These are phyloP conservation scores for Auriscalpium orientale DNA, from an alignment of 768 basidiomycete genomes.

Conservation along the genomic window DNA sequence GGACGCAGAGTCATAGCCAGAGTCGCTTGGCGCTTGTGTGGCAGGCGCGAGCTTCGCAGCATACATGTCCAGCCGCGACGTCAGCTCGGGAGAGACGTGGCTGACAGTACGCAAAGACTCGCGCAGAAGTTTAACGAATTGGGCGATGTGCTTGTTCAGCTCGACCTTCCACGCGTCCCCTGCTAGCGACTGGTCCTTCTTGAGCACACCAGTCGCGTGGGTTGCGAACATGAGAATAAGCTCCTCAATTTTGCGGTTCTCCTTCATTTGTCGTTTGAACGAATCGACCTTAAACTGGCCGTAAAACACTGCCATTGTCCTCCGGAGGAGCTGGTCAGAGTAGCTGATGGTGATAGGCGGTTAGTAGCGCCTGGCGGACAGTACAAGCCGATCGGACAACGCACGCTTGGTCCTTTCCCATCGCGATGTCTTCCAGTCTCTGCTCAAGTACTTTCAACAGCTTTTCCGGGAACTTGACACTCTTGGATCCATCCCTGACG, in stretches of 20 bases:
- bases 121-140: slow-evolving; percentile 79
- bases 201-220: slow-evolving; percentile 77
- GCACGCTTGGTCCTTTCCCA: slow-evolving; percentile 86
- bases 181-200: slow-evolving; percentile 79
- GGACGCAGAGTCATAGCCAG: slow-evolving; percentile 60
- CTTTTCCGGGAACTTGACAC: slow-evolving; percentile 91
- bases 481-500: slow-evolving; percentile 63
- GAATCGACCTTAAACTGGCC: slow-evolving; percentile 79
- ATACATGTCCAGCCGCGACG: slow-evolving; percentile 77
- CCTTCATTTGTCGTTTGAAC: slow-evolving; percentile 88
- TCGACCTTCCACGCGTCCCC: slow-evolving; percentile 91
- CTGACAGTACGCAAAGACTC: slow-evolving; percentile 68
- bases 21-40: slow-evolving; percentile 43
- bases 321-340: slow-evolving; percentile 81
- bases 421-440: slow-evolving; percentile 85
- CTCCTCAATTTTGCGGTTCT: slow-evolving; percentile 95
- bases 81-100: slow-evolving; percentile 79
- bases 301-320: slow-evolving; percentile 90
- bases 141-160: slow-evolving; percentile 84
- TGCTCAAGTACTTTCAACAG: slow-evolving; percentile 85
- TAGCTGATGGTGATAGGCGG: slow-evolving; percentile 41
- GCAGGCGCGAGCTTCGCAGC: slow-evolving; percentile 70
- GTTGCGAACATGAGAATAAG: slow-evolving; percentile 95
- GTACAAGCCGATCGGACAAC: slow-evolving; percentile 24
- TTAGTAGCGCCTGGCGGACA: not conserved